Conservation (phyloP, 1,284 basidiomycete genomes). For the Boletus sp. region DNA sequence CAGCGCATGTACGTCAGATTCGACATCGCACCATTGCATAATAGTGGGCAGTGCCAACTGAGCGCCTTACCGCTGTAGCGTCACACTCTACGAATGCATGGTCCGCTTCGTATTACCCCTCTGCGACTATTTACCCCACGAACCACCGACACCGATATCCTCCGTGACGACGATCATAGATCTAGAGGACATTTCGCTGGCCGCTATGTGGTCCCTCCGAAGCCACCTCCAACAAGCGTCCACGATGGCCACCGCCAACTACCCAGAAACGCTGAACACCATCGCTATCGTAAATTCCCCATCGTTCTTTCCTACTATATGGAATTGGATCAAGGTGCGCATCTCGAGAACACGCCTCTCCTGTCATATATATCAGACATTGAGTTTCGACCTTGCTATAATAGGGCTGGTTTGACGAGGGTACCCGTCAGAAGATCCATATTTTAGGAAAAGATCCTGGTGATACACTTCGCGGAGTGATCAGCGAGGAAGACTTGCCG, state of each 20-base stretch:
- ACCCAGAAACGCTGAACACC: constrained; percentile 69
- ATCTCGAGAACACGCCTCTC: neutral
- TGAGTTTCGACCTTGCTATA: neutral
- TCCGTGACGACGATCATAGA: constrained; percentile 75
- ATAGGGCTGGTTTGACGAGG: constrained; percentile 74
- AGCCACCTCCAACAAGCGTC: constrained; percentile 72
- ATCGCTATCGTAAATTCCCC: constrained; percentile 74
- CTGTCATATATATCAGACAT: neutral
- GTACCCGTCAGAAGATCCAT: constrained; percentile 69
- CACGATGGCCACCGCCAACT: constrained; percentile 70
- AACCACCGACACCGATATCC: constrained; percentile 55
- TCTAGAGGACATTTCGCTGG: constrained; percentile 57
- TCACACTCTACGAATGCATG: constrained; percentile 68
- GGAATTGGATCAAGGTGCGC: constrained; percentile 74
- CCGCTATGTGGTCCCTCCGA: constrained; percentile 65
- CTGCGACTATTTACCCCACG: constrained; percentile 62
- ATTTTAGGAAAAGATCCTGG: constrained; percentile 60
- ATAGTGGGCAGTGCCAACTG: neutral
- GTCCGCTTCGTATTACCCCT: constrained; percentile 60
- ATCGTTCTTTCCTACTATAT: constrained; percentile 72
- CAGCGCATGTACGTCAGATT: constrained; percentile 62
- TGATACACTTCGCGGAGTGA: constrained; percentile 48
- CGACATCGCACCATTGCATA: neutral
- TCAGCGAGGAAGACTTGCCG: constrained; percentile 59
- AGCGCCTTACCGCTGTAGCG: constrained; percentile 29